These are phyloP conservation scores for Karstenula rhodostoma DNA, from an alignment of 2,329 filamentous ascomycete genomes.

Conservation along the genomic window DNA sequence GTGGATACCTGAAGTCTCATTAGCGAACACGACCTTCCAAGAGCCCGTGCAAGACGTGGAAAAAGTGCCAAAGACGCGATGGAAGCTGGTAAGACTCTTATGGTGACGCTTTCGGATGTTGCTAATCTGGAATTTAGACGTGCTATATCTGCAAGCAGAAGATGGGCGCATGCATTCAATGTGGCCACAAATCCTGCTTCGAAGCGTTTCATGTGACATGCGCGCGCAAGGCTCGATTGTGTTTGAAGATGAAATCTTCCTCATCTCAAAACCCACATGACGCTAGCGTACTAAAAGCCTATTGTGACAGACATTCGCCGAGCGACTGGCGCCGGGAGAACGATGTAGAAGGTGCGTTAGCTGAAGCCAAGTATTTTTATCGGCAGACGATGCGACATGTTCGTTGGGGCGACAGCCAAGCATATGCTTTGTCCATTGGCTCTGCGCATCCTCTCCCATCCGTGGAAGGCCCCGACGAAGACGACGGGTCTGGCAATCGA, in stretches of 20 bases:
- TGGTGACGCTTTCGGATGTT: background rate
- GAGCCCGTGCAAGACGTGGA: slow-evolving; percentile 98
- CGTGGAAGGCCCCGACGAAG: slow-evolving; percentile 57
- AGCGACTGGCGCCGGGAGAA: slow-evolving; percentile 88
- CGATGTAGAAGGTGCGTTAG: slow-evolving; percentile 79
- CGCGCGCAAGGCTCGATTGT: slow-evolving; percentile 84
- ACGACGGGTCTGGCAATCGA: slow-evolving; percentile 66
- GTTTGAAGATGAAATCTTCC: slow-evolving; percentile 94
- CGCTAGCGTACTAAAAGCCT: slow-evolving; percentile 85
- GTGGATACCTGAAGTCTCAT: slow-evolving; percentile 97
- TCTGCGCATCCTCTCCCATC: slow-evolving; percentile 68
- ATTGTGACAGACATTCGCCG: slow-evolving; percentile 94
- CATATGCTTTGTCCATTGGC: slow-evolving; percentile 81
- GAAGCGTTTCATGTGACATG: slow-evolving; percentile 98
- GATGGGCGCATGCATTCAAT: slow-evolving; percentile 99
- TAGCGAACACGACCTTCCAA: slow-evolving; percentile 97
- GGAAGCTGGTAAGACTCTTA: slow-evolving; percentile 70
- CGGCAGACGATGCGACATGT: slow-evolving; percentile 86
- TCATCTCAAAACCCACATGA: slow-evolving; percentile 81
- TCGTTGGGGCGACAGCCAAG: slow-evolving; percentile 91
- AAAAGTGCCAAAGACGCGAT: slow-evolving; percentile 92
- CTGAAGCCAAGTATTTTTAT: slow-evolving; percentile 87
- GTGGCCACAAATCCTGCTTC: slow-evolving; percentile 96
- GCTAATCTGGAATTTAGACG: slow-evolving; percentile 52
- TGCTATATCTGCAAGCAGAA: slow-evolving; percentile 98